Base-by-base conservation (phyloP, 257 asterid genomes). In the Solanum pennellii region DNA sequence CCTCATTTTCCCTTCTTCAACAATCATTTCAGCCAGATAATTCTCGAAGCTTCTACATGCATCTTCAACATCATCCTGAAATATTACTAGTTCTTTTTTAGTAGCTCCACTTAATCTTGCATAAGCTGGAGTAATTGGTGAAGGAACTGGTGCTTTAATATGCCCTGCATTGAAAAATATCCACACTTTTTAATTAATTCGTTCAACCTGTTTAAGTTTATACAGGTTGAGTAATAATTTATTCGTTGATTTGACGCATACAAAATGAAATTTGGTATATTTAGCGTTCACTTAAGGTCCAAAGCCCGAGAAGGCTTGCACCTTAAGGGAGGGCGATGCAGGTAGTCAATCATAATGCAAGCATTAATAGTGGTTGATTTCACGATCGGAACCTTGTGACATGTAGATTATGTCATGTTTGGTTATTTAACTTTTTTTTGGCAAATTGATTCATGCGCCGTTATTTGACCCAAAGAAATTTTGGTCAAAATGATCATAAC, bases 31-130 rank as follows among this genome's bases (percentile, higher is more conserved):
- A 14, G 89, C 87, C 93, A 95, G 76, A 87, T 92, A 93, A 83
- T 90, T 93, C 92, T 95, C 96, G 35, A 95, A 94, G 86, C 94
- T 94, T 86, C 94, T 92, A 84, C 98, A 94, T 16, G 95, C 96
- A 72, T 91, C 98, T 59, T 95, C 95, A 23, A 90, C 93, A 1
- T 87, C 91, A 21, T 88, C 90, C 65, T 83, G 77, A 71, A 39
- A 68, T 11, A 82, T 7, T 27, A 56, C 62, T 47, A 29, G 87
- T 80, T 18, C 76, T 25, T 21, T 73, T 60, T 42, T 62, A 23
- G 39, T 75, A 6, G 87, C 91, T 77, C 76, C 89, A 41, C 88
- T 79, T 91, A 89, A 49, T 83, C 90, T 92, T 11, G 88, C 89
- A 23, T 91, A 92, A 23, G 98, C 96, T 11, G 97, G 98, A 56